Evolutionary conservation across 345 rosid genomes (phyloP).

Genomic region (Alliaria petiolata): DNA sequence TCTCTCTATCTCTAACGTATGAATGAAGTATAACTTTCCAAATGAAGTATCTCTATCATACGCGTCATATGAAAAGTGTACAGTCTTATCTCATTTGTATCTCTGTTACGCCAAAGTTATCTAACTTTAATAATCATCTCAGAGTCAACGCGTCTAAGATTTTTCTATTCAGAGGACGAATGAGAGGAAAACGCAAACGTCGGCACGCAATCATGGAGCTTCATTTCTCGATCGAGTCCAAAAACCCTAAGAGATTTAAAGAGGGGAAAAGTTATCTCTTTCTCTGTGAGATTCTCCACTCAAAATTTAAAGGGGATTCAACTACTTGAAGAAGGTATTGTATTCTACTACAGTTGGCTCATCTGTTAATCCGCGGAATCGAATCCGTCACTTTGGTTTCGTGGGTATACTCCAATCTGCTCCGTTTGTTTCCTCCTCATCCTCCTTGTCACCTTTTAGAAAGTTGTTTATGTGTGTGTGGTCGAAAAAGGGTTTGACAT

Average conservation of each 20-base stretch:
- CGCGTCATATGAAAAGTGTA: not conserved
- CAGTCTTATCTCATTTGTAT: not conserved
- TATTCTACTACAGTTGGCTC: constrained; percentile 16
- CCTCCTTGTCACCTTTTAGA: constrained; percentile 4
- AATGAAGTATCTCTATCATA: too few relatives aligned
- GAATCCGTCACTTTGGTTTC: constrained; percentile 24
- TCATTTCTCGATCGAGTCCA: not conserved
- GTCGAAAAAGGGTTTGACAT: constrained; percentile 2
- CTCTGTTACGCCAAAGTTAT: not conserved
- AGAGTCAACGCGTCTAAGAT: not conserved
- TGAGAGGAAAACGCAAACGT: not conserved
- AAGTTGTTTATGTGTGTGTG: not conserved
- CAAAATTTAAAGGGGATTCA: not conserved
- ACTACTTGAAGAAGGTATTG: constrained; percentile 19
- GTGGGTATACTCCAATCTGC: not conserved
- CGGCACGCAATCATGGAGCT: not conserved
- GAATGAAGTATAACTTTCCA: too few relatives aligned
- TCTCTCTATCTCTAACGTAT: not conserved
- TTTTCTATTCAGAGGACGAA: not conserved
- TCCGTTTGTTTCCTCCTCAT: not conserved
- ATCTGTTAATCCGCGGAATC: constrained; percentile 16
- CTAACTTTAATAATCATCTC: not conserved
- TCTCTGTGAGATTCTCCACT: not conserved
- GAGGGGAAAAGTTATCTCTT: not conserved
- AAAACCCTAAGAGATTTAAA: not conserved